Evolutionary conservation across 2,329 filamentous ascomycete species (phyloP), one percentile per base, ranked within the genome.

Genomic region (Thielaviopsis punctulata): DNA sequence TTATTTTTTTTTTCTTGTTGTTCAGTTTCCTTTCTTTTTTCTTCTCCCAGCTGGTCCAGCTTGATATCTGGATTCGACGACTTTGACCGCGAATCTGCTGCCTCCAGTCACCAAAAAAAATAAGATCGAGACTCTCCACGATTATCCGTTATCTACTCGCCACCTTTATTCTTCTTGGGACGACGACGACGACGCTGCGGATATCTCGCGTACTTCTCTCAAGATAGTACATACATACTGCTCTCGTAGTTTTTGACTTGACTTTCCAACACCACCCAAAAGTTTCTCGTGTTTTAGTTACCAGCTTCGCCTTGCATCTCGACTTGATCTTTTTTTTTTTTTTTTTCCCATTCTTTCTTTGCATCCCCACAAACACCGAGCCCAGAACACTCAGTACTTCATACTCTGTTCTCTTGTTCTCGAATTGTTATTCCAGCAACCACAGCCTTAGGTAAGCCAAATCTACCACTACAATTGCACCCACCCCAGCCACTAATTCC

Each of bases 11-110:
- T 33, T 33, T 33, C 10, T 33, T 33, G 3, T 12, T 4, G 3
- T 36, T 12, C 30, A 15, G 30, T 36, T 43, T 48, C 22, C 41
- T 19, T 30, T 45, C 18, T 46, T 25, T 21, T 52, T 43, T 10
- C 23, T 44, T 36, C 30, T 36, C 30, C n/a, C 30, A 36, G n/a
- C 30, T 36, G 30, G 46, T 36, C 36, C 45, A 53, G 51, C 51
- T 53, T 53, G 51, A 53, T 48, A 48, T 53, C 45, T 51, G 19
- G 51, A 53, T 53, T 53, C 33, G 25, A 44, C 46, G 36, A 19
- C 45, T 15, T 27, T 8, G 49, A 51, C 43, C 36, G 46, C 44
- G 46, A 53, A 53, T 53, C 51, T 49, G 51, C 51, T 53, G 33
- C 30, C 22, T 23, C 45, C 45, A 48, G 45, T 43, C 18, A n/a